These are phyloP conservation scores for Salvia sclarea DNA, from an alignment of 305 asterid species.

Conservation along the genomic window DNA sequence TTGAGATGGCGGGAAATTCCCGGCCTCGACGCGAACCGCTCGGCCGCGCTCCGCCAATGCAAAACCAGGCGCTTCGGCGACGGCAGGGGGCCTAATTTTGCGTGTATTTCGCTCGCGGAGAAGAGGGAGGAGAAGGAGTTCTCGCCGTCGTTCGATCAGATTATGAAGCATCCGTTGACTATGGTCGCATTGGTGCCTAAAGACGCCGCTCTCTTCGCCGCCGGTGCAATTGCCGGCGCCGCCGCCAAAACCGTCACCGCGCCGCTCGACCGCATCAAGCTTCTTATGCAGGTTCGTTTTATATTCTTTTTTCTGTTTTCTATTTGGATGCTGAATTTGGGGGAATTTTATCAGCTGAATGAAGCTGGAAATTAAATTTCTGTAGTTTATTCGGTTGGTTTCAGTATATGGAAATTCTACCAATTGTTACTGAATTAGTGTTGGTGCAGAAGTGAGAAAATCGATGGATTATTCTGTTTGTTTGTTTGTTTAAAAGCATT, in stretches of 20 bases:
- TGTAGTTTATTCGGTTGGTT: not conserved
- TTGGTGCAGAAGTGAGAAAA: not conserved
- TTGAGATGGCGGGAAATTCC: slow-evolving; percentile 50
- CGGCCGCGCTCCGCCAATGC: slow-evolving; percentile 31
- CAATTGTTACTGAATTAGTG: not conserved
- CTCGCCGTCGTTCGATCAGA: slow-evolving; percentile 62
- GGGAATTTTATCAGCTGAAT: slow-evolving; percentile 18
- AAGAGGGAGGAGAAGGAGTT: slow-evolving; percentile 53
- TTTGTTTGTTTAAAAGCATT: slow-evolving; percentile 10
- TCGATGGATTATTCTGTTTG: not conserved
- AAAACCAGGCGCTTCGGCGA: slow-evolving; percentile 24
- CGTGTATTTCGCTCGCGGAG: slow-evolving; percentile 60
- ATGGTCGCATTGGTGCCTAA: slow-evolving; percentile 74
- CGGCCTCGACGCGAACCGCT: slow-evolving; percentile 42
- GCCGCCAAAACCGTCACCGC: slow-evolving; percentile 90
- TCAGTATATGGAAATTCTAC: not conserved
- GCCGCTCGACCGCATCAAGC: slow-evolving; percentile 91
- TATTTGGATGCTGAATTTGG: slow-evolving; percentile 1
- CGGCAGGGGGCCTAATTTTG: slow-evolving; percentile 47
- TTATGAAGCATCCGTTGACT: slow-evolving; percentile 71
- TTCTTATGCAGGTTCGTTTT: slow-evolving; percentile 76
- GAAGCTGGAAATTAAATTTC: not conserved
- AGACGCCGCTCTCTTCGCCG: slow-evolving; percentile 80
- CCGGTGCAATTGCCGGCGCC: slow-evolving; percentile 91
- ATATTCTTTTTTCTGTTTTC: not conserved